Conservation (phyloP, 1,284 basidiomycete species). For the Naganishia liquefaciens region DNA sequence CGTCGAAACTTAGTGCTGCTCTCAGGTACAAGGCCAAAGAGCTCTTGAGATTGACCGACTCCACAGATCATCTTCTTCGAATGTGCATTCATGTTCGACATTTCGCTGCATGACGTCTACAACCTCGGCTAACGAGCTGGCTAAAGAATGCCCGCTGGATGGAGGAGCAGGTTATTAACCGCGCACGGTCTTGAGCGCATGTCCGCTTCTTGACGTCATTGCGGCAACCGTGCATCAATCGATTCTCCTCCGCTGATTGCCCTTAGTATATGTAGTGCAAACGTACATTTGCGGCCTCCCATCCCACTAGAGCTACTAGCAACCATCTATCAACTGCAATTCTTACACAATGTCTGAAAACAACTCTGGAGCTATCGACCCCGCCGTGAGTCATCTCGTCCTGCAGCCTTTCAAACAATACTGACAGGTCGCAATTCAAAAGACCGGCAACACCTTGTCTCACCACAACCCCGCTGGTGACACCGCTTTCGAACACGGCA, state of each 20-base stretch:
- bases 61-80: no score
- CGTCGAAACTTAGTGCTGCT: no score
- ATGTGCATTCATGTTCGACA: no score
- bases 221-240: neutral
- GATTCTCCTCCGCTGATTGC: neutral
- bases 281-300: neutral
- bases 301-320: no score
- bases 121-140: no score
- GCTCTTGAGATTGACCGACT: no score
- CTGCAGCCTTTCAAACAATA: neutral
- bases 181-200: no score
- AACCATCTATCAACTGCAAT: neutral
- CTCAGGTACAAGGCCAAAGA: no score
- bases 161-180: no score
- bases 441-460: slow-evolving; percentile 34
- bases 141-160: no score
- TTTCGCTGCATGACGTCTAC: neutral
- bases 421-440: neutral
- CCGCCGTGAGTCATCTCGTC: slow-evolving; percentile 25
- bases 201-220: neutral
- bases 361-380: slow-evolving; percentile 34
- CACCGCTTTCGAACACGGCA: slow-evolving; percentile 34
- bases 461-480: slow-evolving; percentile 33
- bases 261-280: neutral
- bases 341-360: slow-evolving; percentile 21